These are phyloP conservation scores for Sarocladiaceae sp. DNA, from an alignment of 2,329 filamentous ascomycete species.

Conservation along the genomic window DNA sequence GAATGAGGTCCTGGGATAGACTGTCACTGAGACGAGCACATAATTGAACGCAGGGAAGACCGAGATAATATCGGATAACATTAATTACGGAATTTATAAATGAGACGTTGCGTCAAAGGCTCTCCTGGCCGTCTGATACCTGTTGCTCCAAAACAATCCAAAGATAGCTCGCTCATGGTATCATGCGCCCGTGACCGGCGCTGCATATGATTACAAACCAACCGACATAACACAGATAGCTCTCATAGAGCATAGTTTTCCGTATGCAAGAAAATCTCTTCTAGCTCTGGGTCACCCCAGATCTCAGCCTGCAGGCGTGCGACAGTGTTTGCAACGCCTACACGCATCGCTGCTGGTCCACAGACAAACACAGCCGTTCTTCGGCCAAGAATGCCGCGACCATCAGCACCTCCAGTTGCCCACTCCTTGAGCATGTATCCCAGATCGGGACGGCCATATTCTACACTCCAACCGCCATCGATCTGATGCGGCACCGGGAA, in stretches of 20 bases:
- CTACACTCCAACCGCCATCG: slow-evolving; percentile 81
- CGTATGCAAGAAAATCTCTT: slow-evolving; percentile 91
- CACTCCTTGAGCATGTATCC: slow-evolving; percentile 82
- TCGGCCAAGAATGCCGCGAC: slow-evolving; percentile 68
- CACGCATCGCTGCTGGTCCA: slow-evolving; percentile 80
- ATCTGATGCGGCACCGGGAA: slow-evolving; percentile 68
- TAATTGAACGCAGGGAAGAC: no score
- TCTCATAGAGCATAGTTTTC: slow-evolving; percentile 86
- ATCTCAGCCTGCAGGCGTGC: slow-evolving; percentile 79
- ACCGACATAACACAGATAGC: background rate
- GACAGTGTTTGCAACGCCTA: slow-evolving; percentile 82
- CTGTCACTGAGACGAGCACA: no score
- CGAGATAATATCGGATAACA: no score
- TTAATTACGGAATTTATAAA: background rate
- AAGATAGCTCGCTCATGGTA: slow-evolving; percentile 12
- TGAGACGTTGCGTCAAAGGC: slow-evolving; percentile 2
- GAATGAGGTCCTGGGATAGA: no score
- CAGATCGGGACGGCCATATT: slow-evolving; percentile 87
- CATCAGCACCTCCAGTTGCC: slow-evolving; percentile 65
- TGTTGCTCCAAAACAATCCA: background rate
- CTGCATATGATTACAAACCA: background rate
- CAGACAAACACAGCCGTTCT: slow-evolving; percentile 90
- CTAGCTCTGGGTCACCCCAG: slow-evolving; percentile 70
- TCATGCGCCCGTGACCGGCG: background rate
- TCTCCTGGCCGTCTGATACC: background rate